phyloP scores from a whole-genome alignment of 2,329 filamentous ascomycete species.

The Fusarium annulatum region DNA sequence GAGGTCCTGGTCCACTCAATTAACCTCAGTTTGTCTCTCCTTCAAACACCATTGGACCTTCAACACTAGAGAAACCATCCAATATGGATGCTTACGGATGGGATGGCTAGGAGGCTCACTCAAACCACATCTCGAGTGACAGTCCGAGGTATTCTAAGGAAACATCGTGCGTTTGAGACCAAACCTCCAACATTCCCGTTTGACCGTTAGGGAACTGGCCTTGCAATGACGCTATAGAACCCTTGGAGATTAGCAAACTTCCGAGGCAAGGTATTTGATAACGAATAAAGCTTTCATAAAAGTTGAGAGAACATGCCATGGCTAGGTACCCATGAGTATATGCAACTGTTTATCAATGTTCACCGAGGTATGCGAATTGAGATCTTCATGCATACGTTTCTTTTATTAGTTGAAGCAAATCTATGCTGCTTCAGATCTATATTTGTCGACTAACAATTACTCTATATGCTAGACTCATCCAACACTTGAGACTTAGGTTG shows the following conservation, averaged over 20 bases:
- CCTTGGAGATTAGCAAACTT: not conserved
- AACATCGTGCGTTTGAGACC: conserved; percentile 20
- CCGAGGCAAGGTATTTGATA: not conserved
- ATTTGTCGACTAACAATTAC: conserved; percentile 32
- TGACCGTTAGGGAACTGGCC: not conserved
- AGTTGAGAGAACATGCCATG: not conserved
- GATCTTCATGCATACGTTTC: conserved; percentile 21
- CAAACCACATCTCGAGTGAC: not conserved
- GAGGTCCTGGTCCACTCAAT: conserved; percentile 20
- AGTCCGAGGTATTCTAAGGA: conserved; percentile 15
- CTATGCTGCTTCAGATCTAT: conserved; percentile 35
- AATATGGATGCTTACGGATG: not conserved
- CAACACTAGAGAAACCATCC: not conserved
- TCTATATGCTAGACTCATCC: conserved; percentile 37
- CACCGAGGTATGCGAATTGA: not conserved
- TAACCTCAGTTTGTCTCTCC: conserved; percentile 27
- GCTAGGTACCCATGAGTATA: not conserved
- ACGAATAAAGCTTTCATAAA: not conserved
- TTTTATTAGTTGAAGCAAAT: conserved; percentile 33
- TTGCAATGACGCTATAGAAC: not conserved
- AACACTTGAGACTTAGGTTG: conserved; percentile 9
- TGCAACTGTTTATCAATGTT: not conserved
- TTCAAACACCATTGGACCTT: conserved; percentile 26
- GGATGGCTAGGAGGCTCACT: not conserved
- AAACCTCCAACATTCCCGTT: conserved; percentile 15